Evolutionary conservation across 768 basidiomycete species (phyloP), one percentile per base, ranked within the genome.

Genomic region (Rhizopogon roseolus): DNA sequence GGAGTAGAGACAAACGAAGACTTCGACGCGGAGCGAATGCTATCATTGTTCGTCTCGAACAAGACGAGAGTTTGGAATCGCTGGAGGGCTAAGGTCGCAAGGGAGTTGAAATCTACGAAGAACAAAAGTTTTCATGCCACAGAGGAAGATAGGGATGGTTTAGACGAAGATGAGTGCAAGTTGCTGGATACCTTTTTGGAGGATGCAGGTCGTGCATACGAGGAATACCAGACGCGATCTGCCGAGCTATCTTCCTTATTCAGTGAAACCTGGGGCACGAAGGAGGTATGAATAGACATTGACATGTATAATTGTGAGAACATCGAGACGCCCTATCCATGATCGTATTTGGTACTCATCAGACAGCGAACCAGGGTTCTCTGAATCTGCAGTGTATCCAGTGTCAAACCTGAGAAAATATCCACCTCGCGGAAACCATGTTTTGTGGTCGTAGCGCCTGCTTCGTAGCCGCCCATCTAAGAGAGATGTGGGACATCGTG

Each of bases 51-150:
- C 34, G 53, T 65, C 27, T 55, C 62, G 6, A 65, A 65, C 9
- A 51, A 66, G 13, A 65, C 64, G 0, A 40, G 39, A 29, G 66
- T 65, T 42, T 65, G 64, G 64, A 48, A 50, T 27, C 57, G 43
- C 28, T 65, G 64, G 66, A 64, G 61, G 44, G 29, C 42, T 0
- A 69, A 61, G 54, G 63, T 65, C 29, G 17, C 61, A 25, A 2
- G 46, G 0, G 56, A 65, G 52, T 58, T 65, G 50, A n/a, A 54
- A n/a, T 57, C 50, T 14, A n/a, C 50, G 2, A 32, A 11, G 22
- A 9, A 52, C 8, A 39, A 28, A 8, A 39, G 32, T 10, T 48
- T 54, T 37, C 43, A 58, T 50, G 3, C 50, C 27, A 38, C 36
- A 34, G 53, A 55, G 14, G 38, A 59, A 6, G 64, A 65, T 25